phyloP scores from a whole-genome alignment of 495 filamentous ascomycete genomes.

The Rhypophila decipiens region DNA sequence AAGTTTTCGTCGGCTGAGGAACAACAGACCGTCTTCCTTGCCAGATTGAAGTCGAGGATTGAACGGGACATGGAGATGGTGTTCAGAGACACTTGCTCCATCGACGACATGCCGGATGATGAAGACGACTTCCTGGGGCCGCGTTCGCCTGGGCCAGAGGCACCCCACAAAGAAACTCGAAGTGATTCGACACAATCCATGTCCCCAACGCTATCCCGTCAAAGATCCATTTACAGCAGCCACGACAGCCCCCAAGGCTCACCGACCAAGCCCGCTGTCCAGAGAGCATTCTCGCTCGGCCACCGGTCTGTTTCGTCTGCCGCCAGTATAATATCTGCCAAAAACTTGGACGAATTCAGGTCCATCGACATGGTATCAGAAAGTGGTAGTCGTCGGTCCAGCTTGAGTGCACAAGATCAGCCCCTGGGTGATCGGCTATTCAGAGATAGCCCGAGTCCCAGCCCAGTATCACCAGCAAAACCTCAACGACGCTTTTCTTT shows the following conservation, averaged over 20 bases:
- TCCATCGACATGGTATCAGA: neutral
- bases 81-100: conserved; percentile 38
- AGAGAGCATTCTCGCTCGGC: conserved; percentile 15
- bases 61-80: conserved; percentile 38
- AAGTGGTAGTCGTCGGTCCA: conserved; percentile 1
- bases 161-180: neutral
- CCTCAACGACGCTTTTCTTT: conserved; percentile 16
- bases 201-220: conserved; percentile 7
- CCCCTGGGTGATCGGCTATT: neutral
- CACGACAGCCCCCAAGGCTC: no score
- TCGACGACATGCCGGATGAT: conserved; percentile 31
- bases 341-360: conserved; percentile 5
- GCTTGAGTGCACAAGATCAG: neutral
- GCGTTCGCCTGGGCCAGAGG: conserved; percentile 6
- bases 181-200: neutral
- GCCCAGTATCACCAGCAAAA: conserved; percentile 5
- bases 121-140: conserved; percentile 7
- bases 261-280: conserved; percentile 7
- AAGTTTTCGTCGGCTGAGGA: conserved; percentile 14
- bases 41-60: conserved; percentile 30
- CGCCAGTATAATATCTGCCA: neutral
- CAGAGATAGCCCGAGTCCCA: neutral
- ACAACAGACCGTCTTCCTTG: conserved; percentile 17
- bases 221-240: neutral
- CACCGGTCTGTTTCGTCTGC: conserved; percentile 6